These are phyloP conservation scores for Leptomonas pyrrhocoris DNA, from an alignment of 208 protist species.

Conservation along the genomic window DNA sequence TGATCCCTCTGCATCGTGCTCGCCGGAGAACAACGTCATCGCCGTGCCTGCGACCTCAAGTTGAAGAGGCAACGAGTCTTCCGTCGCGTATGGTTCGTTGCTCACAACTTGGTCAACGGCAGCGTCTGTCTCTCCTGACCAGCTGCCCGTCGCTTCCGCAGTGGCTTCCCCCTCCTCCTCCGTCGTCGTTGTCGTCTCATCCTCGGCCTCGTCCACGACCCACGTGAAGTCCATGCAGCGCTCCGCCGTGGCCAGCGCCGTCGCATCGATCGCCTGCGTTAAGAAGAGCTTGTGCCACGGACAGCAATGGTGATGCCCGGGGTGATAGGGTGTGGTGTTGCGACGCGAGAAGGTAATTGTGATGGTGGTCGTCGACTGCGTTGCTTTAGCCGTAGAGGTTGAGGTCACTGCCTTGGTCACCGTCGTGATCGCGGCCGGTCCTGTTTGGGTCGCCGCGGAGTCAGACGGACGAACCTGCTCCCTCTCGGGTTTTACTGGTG, in stretches of 20 bases:
- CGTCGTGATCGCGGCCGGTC: neutral
- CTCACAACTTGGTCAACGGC: neutral
- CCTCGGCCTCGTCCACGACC: slow-evolving; percentile 1
- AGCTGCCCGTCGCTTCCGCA: neutral
- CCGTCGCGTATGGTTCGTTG: neutral
- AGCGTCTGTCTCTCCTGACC: neutral
- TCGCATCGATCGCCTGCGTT: slow-evolving; percentile 19
- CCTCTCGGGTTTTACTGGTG: no score
- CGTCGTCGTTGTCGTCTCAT: no score
- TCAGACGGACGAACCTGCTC: neutral
- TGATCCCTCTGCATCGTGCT: neutral
- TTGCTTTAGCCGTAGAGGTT: neutral
- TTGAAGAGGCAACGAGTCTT: neutral
- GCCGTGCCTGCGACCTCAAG: slow-evolving; percentile 1
- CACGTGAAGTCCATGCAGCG: slow-evolving; percentile 37
- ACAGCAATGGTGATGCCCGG: slow-evolving; percentile 13
- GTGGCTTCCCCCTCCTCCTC: neutral
- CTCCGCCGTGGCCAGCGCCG: slow-evolving; percentile 26
- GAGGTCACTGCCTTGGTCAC: slow-evolving; percentile 7
- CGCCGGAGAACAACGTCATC: neutral
- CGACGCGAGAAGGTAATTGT: slow-evolving; percentile 33
- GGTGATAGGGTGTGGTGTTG: neutral
- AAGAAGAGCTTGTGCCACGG: slow-evolving; percentile 33
- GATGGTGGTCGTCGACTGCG: slow-evolving; percentile 19
- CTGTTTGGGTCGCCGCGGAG: neutral